Conservation (phyloP, 768 basidiomycete species). For the Lentinula sp. region DNA sequence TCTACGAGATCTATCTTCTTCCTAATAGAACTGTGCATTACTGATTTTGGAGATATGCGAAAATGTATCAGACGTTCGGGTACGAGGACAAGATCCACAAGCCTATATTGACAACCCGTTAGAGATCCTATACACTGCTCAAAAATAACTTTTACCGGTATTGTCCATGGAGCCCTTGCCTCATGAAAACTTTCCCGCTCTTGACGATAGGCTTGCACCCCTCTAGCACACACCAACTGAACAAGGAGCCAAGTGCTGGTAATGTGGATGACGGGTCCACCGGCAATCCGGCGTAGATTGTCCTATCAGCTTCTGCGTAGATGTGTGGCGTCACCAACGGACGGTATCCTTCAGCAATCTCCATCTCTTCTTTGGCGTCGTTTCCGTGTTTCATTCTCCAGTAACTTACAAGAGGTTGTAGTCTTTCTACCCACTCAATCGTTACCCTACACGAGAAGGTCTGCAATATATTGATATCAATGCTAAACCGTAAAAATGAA, state of each 20-base stretch:
- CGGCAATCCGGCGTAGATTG: slow-evolving; percentile 44
- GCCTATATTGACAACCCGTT: slow-evolving; percentile 27
- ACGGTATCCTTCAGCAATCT: slow-evolving; percentile 56
- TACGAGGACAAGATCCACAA: slow-evolving; percentile 68
- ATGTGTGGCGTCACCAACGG: slow-evolving; percentile 55
- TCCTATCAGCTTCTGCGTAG: slow-evolving; percentile 33
- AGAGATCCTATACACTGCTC: neutral
- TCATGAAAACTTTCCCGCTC: slow-evolving; percentile 67
- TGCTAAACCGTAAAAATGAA: neutral
- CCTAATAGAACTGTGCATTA: slow-evolving; percentile 50
- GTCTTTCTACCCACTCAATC: slow-evolving; percentile 79
- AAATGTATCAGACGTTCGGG: slow-evolving; percentile 72
- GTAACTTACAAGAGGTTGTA: slow-evolving; percentile 65
- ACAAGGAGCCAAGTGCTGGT: slow-evolving; percentile 57
- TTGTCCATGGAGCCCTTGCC: slow-evolving; percentile 64
- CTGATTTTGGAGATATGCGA: slow-evolving; percentile 51
- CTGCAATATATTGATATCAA: slow-evolving; percentile 27
- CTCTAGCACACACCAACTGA: slow-evolving; percentile 84
- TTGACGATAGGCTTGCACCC: slow-evolving; percentile 73
- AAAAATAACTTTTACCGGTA: slow-evolving; percentile 56
- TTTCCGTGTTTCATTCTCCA: slow-evolving; percentile 74
- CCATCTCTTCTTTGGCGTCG: slow-evolving; percentile 80
- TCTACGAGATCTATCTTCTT: slow-evolving; percentile 56
- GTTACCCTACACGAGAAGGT: slow-evolving; percentile 60
- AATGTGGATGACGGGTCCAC: slow-evolving; percentile 47